Evolutionary conservation across 345 rosid species (phyloP).

Genomic region (Eucalyptus albens): DNA sequence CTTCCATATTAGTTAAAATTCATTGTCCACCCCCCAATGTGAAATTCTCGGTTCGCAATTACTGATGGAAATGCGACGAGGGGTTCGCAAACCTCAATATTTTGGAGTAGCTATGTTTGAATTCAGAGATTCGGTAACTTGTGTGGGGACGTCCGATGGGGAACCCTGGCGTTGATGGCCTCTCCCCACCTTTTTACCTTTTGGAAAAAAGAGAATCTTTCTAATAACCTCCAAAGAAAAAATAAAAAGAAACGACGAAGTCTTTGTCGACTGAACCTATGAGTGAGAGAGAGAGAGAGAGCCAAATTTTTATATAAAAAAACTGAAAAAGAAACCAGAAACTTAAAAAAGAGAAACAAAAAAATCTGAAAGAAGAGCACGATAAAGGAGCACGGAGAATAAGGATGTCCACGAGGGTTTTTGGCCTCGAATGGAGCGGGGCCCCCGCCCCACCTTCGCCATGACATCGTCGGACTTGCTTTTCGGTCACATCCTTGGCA

Average conservation of each 20-base stretch:
- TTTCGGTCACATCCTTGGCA: not conserved
- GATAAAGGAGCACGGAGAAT: not conserved
- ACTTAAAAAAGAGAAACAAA: not conserved
- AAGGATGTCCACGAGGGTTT: not conserved
- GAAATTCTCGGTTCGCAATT: not conserved
- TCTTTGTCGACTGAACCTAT: not conserved
- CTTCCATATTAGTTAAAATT: not conserved
- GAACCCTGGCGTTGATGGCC: not conserved
- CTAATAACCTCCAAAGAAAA: not conserved
- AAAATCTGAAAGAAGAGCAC: not conserved
- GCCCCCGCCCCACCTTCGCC: not conserved
- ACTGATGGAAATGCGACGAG: not conserved
- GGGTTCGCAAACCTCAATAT: not conserved
- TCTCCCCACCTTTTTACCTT: not conserved
- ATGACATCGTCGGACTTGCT: not conserved
- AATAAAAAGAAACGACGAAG: not conserved
- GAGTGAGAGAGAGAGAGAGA: not conserved
- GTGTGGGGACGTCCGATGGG: not conserved
- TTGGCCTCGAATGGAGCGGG: not conserved
- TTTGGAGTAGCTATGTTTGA: not conserved
- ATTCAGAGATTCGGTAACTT: not conserved
- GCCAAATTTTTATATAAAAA: not conserved
- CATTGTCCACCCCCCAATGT: not conserved
- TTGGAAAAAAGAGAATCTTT: not conserved
- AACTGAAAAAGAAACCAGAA: not conserved